These are phyloP conservation scores for Sugiyamaella mastotermitis DNA, from an alignment of 805 yeast genomes.

Conservation along the genomic window DNA sequence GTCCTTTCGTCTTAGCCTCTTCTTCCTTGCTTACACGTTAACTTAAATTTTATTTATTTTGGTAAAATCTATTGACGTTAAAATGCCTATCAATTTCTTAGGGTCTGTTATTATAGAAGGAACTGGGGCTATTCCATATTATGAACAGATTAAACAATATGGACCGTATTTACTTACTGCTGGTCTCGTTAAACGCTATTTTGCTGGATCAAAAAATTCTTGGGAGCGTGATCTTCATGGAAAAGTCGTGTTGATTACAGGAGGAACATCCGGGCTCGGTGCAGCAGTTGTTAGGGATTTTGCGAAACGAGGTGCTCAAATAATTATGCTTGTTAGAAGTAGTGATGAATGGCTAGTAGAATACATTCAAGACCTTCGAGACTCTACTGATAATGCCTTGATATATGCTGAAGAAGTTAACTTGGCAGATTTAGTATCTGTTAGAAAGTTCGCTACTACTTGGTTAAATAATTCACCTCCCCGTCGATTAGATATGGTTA, in stretches of 20 bases:
- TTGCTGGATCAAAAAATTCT: conserved; percentile 73
- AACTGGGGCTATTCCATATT: conserved; percentile 68
- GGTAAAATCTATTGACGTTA: no score
- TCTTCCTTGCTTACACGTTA: no score
- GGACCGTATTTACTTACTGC: conserved; percentile 49
- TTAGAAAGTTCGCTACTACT: conserved; percentile 84
- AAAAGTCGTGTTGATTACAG: conserved; percentile 54
- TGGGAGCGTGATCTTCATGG: conserved; percentile 96
- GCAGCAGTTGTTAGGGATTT: conserved; percentile 66
- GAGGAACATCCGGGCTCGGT: conserved; percentile 95
- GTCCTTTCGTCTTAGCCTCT: no score
- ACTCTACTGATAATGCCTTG: conserved; percentile 59
- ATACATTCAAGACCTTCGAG: conserved; percentile 71
- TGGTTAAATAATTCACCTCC: conserved; percentile 93
- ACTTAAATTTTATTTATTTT: no score
- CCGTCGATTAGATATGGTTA: conserved; percentile 80
- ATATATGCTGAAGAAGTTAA: conserved; percentile 92
- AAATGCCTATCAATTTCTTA: conserved; percentile 81
- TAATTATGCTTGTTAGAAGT: conserved; percentile 64
- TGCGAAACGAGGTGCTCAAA: conserved; percentile 80
- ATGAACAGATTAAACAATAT: conserved; percentile 48
- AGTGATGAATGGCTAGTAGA: conserved; percentile 74
- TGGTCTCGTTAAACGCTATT: conserved; percentile 59
- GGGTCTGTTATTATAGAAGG: conserved; percentile 70
- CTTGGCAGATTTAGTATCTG: conserved; percentile 60